Percentiles rank a stretch among this genome's conserved stretches.
Evolutionary conservation across 148 eudicot genomes (phyloP).

Genomic region (Agrostemma githago): DNA sequence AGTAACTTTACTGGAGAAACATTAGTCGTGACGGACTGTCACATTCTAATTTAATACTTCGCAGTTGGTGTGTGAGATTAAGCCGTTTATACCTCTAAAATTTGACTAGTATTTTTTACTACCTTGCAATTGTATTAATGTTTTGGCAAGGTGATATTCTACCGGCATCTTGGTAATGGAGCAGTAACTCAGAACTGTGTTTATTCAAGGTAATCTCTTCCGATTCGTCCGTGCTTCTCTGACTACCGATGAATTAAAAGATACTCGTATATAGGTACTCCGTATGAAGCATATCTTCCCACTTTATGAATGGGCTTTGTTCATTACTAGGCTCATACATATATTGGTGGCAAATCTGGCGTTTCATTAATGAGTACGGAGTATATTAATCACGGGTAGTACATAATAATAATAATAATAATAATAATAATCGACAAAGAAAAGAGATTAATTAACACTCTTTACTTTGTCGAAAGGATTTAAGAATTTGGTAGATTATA

Average conservation of each 20-base stretch:
- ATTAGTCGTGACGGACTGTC: too few relatives aligned
- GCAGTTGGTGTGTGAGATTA: neutral
- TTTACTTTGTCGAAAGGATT: neutral
- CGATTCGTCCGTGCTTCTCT: too few relatives aligned
- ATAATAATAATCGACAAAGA: neutral
- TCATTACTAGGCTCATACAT: too few relatives aligned
- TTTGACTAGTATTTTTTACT: neutral
- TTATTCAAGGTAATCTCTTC: too few relatives aligned
- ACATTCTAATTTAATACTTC: neutral
- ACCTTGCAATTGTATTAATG: neutral
- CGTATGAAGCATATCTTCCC: too few relatives aligned
- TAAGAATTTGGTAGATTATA: neutral
- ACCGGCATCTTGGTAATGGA: conserved; percentile 56
- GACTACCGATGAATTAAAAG: too few relatives aligned
- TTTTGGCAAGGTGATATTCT: conserved; percentile 57
- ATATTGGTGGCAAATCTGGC: neutral
- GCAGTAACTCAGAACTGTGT: neutral
- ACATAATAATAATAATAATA: too few relatives aligned
- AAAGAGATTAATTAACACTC: neutral
- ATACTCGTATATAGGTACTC: too few relatives aligned
- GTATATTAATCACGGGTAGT: too few relatives aligned
- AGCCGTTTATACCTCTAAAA: neutral
- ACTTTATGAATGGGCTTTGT: too few relatives aligned
- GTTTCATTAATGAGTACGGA: neutral
- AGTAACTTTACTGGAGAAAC: neutral